A percentile compares a stretch with the other conserved stretches of the same genome.
These are phyloP conservation scores for Populus hybrid DNA, from an alignment of 441 rosid species.

Conservation along the genomic window DNA sequence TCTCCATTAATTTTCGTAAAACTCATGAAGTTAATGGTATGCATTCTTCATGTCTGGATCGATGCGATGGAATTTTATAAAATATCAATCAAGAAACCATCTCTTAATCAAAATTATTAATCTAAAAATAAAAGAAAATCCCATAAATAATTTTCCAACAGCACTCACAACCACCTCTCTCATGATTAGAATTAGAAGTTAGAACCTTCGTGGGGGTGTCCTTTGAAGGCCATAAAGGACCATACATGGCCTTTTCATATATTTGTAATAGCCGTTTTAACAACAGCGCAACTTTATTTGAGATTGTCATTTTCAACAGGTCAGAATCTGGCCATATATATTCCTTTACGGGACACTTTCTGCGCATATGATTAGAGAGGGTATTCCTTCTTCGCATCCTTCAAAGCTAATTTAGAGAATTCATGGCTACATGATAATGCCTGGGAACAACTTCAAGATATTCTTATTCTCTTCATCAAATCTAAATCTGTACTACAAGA, in stretches of 20 bases:
- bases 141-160: background rate
- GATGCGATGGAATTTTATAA: too few relatives aligned
- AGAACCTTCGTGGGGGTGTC: background rate
- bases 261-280: background rate
- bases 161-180: background rate
- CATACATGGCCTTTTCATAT: background rate
- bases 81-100: too few relatives aligned
- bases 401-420: background rate
- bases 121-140: background rate
- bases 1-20: too few relatives aligned
- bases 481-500: background rate
- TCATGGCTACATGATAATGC: background rate
- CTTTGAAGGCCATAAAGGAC: too few relatives aligned
- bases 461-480: background rate
- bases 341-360: conserved; percentile 25
- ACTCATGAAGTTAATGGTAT: too few relatives aligned
- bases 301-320: conserved; percentile 26
- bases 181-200: too few relatives aligned
- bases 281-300: background rate
- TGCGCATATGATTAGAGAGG: conserved; percentile 26
- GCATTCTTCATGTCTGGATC: too few relatives aligned
- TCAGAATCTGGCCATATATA: conserved; percentile 25
- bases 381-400: conserved; percentile 4
- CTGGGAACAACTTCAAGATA: conserved; percentile 6
- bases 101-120: too few relatives aligned